Percentiles rank a stretch among this genome's conserved stretches.
Conservation (phyloP, 192 early-diverging fungal genomes). For the Glomus cerebriforme region DNA sequence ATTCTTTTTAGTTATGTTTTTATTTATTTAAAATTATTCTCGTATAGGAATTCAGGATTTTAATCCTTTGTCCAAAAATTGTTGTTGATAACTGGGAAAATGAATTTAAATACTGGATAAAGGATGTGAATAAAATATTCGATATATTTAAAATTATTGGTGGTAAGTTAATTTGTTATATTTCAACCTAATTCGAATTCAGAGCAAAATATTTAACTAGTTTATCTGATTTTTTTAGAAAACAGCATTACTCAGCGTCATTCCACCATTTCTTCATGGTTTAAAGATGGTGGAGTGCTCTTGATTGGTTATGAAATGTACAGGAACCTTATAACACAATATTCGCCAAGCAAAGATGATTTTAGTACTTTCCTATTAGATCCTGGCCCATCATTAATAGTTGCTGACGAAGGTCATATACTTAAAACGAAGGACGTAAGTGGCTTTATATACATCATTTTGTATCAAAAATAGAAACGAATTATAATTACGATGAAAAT, state of each 20-base stretch:
- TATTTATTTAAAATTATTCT: background rate
- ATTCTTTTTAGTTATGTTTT: conserved; percentile 33
- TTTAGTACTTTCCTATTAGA: conserved; percentile 49
- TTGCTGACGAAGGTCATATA: conserved; percentile 85
- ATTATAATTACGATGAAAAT: background rate
- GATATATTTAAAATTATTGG: conserved; percentile 52
- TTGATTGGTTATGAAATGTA: conserved; percentile 68
- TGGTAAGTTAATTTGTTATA: background rate
- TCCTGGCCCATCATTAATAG: conserved; percentile 68
- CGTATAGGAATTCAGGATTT: conserved; percentile 47
- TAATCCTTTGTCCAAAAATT: conserved; percentile 75
- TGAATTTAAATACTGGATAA: conserved; percentile 74
- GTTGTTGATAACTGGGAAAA: conserved; percentile 73
- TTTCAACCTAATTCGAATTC: background rate
- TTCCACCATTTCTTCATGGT: conserved; percentile 46
- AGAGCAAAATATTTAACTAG: background rate
- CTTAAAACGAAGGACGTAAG: conserved; percentile 59
- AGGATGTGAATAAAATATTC: conserved; percentile 35
- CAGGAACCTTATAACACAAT: conserved; percentile 40
- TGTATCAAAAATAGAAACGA: background rate
- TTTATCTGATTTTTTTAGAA: background rate
- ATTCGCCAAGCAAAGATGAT: background rate
- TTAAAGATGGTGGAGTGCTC: conserved; percentile 64
- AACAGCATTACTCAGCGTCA: background rate
- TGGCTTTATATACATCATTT: background rate